These are phyloP conservation scores for Vanrija humicola DNA, from an alignment of 1,284 basidiomycete species.

Conservation along the genomic window DNA sequence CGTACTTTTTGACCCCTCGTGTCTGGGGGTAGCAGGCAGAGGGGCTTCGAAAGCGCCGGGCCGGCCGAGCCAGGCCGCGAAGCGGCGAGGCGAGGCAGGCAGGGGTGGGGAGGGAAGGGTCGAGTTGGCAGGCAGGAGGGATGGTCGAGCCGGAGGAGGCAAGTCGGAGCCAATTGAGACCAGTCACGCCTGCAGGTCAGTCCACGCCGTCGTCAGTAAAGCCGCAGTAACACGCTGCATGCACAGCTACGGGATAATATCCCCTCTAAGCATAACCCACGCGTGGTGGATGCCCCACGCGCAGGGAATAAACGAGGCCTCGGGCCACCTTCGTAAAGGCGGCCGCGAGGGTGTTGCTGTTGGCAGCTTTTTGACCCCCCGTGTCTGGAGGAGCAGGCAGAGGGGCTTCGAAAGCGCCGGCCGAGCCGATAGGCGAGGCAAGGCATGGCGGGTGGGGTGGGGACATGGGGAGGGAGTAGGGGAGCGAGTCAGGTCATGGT, in stretches of 20 bases:
- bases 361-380: slow-evolving; percentile 49
- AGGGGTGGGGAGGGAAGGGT: background rate
- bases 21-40: slow-evolving; percentile 34
- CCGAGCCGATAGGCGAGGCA: no score
- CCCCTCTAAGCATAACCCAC: slow-evolving; percentile 45
- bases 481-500: no score
- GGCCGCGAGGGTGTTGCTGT: slow-evolving; percentile 13
- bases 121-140: background rate
- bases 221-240: no score
- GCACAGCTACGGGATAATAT: slow-evolving; percentile 23
- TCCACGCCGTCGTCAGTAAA: no score
- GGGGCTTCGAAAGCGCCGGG: slow-evolving; percentile 50
- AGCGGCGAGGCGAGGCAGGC: background rate
- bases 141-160: no score
- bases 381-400: slow-evolving; percentile 33
- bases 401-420: slow-evolving; percentile 50
- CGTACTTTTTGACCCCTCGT: slow-evolving; percentile 47
- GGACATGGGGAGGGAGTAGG: background rate
- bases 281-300: slow-evolving; percentile 11
- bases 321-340: background rate
- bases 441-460: background rate
- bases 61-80: background rate
- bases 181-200: background rate
- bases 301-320: slow-evolving; percentile 40
- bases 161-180: no score